Evolutionary conservation across 441 rosid genomes (phyloP), one percentile per base, ranked within the genome.

Genomic region (Corymbia citriodora): DNA sequence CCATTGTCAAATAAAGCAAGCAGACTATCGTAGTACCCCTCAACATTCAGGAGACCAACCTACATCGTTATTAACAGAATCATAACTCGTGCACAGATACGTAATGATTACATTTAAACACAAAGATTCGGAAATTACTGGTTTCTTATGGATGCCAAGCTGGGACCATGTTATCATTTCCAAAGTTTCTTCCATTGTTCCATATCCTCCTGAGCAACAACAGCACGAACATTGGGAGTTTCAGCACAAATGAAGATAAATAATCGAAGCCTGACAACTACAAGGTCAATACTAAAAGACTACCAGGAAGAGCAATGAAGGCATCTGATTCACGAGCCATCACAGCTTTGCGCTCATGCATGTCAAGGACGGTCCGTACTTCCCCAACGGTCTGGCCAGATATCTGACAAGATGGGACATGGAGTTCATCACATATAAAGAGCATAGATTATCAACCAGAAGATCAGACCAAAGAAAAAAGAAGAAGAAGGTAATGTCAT

Each of bases 161-260:
- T 97, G 99, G 88, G 99, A 93, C 99, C 99, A 98, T 52, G 99
- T 96, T 94, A 97, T 98, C 99, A 98, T 98, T 94, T 98, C 99
- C 92, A 98, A 88, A 89, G 96, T 91, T 92, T 98, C 99, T 93
- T 98, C 99, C 99, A 98, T 97, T 21, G 99, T 97, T 88, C 99
- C 99, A 94, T 97, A 98, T 91, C 99, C 99, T 54, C 99, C 99
- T 98, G 93, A 93, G 82, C 72, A 92, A 89, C 59, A 87, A 89
- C 7, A 45, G 85, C 18, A 14, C 52, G 5, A 12, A 79, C 53
- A 45, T 23, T 12, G n/a, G 23, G 10, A 45, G 10, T 45, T 45
- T 79, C 85, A 79, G 45, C 53, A 79, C n/a, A 45, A 23, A 72
- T 5, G 49, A 72, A 79, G 52, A 79, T 23, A 79, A 79, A 79